Base-by-base conservation (phyloP, 1,139 yeast genomes). In the Pichia cactophila region DNA sequence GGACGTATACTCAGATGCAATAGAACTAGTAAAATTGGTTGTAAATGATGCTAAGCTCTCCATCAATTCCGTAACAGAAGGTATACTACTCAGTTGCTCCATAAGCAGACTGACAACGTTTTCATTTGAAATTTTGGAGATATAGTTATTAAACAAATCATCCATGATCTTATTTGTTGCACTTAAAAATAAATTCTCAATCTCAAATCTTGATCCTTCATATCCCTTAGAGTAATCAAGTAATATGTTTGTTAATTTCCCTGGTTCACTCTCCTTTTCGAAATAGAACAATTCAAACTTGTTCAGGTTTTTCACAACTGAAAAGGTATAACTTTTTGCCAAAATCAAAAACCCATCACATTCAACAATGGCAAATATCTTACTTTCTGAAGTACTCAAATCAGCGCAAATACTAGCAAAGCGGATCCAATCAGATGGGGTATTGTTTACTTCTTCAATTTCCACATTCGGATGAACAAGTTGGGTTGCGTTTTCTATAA, bases 351-450 rank as follows among this genome's bases (percentile, higher is more conserved):
- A 52, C 28, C 41, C 41, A 4, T 20, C 26, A 38, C 14, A 20
- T 16, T 23, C 23, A 20, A 20, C n/a, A 28, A 79, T 62, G 1
- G 82, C 40, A 28, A 49, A 46, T 16, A 52, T 29, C 12, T 50
- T 73, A 59, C 86, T 92, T 52, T 74, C 74, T 39, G 80, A 71
- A 48, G 75, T 80, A 52, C 74, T 75, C 50, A 85, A 72, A 58
- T 87, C 95, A 50, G 77, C 80, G 61, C 90, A 83, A 36, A 84
- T 67, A 4, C 83, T 71, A 51, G 77, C 78, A 49, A 85, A 74
- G 54, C 80, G 76, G 45, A 72, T 67, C 88, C 90, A 83, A 53
- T 75, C 75, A 39, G 61, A 64, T 37, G 64, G 62, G 8, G 28
- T 38, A 23, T 31, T 33, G 10, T 38, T 12, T 5, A 11, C 10